phyloP scores from a whole-genome alignment of 2,329 filamentous ascomycete genomes.

The Microthyrium microscopicum region DNA sequence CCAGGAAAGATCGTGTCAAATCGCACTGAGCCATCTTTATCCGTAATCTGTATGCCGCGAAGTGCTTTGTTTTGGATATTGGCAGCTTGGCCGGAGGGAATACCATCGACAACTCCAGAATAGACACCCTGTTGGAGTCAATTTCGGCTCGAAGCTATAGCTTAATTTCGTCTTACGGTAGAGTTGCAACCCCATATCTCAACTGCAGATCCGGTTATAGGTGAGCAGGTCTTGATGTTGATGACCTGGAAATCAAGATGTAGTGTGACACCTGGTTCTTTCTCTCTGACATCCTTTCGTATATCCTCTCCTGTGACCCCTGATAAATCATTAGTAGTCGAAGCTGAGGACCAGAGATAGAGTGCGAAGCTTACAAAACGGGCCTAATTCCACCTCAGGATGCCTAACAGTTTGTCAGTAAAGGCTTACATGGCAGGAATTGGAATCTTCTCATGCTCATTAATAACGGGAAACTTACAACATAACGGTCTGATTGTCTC shows the following conservation, averaged over 20 bases:
- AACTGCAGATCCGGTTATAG: constrained; percentile 29
- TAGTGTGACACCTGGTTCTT: constrained; percentile 31
- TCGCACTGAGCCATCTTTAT: constrained; percentile 24
- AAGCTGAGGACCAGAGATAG: constrained; percentile 15
- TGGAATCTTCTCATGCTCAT: too few relatives aligned
- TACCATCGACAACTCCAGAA: constrained; percentile 11
- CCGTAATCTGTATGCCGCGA: constrained; percentile 27
- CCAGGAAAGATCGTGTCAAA: constrained; percentile 29
- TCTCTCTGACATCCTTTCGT: constrained; percentile 31
- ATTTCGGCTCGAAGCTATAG: neutral
- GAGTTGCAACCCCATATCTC: constrained; percentile 35
- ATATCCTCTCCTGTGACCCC: constrained; percentile 35
- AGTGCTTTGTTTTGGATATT: constrained; percentile 20
- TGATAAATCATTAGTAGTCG: constrained; percentile 8
- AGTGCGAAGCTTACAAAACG: constrained; percentile 18
- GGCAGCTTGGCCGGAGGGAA: constrained; percentile 24
- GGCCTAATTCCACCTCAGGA: constrained; percentile 18
- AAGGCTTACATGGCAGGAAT: constrained; percentile 14
- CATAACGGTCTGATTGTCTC: too few relatives aligned
- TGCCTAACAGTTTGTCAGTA: constrained; percentile 9
- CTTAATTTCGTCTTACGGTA: neutral
- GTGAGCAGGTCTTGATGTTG: constrained; percentile 36
- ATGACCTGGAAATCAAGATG: constrained; percentile 37
- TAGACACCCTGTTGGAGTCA: constrained; percentile 16
- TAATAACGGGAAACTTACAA: too few relatives aligned